Evolutionary conservation across 306 rosid species (phyloP).

Genomic region (Sesbania bispinosa): DNA sequence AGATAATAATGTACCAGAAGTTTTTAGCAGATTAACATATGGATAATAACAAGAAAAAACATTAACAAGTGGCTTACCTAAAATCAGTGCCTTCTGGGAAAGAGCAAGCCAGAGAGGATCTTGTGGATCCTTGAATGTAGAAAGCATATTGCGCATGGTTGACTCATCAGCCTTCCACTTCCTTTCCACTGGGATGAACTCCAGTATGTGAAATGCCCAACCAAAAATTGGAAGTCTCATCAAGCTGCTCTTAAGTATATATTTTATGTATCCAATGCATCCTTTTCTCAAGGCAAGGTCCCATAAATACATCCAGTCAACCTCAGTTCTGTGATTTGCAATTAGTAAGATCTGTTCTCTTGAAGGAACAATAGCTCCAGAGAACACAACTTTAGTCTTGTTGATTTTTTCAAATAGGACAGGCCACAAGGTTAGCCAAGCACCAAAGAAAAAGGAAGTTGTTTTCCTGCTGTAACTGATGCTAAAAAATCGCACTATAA

Average conservation of each 20-base stretch:
- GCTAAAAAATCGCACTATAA: conserved; percentile 58
- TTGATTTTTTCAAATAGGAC: conserved; percentile 76
- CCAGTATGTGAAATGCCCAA: conserved; percentile 79
- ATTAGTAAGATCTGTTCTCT: conserved; percentile 60
- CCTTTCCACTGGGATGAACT: conserved; percentile 75
- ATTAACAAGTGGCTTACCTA: conserved; percentile 48
- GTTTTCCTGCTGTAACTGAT: conserved; percentile 58
- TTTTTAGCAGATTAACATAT: not conserved
- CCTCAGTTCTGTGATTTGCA: conserved; percentile 84
- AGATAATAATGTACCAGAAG: not conserved
- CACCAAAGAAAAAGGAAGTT: conserved; percentile 66
- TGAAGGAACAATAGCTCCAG: conserved; percentile 57
- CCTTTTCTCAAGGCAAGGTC: conserved; percentile 79
- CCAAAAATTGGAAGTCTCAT: conserved; percentile 81
- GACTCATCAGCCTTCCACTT: conserved; percentile 74
- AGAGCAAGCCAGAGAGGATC: conserved; percentile 88
- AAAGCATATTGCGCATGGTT: conserved; percentile 60
- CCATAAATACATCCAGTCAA: conserved; percentile 93
- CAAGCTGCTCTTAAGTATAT: conserved; percentile 72
- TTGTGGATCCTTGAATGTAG: conserved; percentile 59
- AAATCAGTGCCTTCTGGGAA: conserved; percentile 89
- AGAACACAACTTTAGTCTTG: conserved; percentile 64
- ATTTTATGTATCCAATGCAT: conserved; percentile 61
- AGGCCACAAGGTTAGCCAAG: conserved; percentile 89
- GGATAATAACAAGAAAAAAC: not conserved